These are phyloP conservation scores for Colletotrichum ledebouriae DNA, from an alignment of 2,329 filamentous ascomycete genomes.

Conservation along the genomic window DNA sequence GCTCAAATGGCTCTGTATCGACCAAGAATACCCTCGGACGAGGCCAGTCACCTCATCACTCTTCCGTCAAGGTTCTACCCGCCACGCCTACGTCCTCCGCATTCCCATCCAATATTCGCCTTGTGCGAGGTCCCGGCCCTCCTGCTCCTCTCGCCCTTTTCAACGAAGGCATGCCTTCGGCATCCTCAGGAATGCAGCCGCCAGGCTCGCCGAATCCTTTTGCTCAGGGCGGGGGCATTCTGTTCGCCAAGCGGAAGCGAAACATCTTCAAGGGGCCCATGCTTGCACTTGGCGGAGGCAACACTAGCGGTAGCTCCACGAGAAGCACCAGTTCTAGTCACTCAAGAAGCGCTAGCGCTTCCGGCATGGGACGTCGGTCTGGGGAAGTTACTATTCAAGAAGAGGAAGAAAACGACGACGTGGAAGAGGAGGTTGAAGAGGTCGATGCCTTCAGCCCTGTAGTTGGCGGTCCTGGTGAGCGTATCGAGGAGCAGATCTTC, in stretches of 20 bases:
- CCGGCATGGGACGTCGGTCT: constrained; percentile 74
- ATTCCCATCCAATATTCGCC: constrained; percentile 88
- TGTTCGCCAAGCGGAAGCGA: constrained; percentile 86
- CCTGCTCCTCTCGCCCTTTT: constrained; percentile 66
- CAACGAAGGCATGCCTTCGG: constrained; percentile 69
- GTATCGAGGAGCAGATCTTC: constrained; percentile 60
- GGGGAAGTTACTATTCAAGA: constrained; percentile 82
- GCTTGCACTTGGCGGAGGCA: constrained; percentile 65
- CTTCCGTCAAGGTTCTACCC: constrained; percentile 94
- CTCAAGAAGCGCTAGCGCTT: constrained; percentile 73
- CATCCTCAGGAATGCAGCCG: constrained; percentile 52
- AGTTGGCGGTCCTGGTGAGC: constrained; percentile 58
- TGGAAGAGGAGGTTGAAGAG: constrained; percentile 67
- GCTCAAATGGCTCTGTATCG: constrained; percentile 81
- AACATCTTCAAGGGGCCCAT: constrained; percentile 87
- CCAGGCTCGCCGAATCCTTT: constrained; percentile 71
- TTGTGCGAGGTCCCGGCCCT: constrained; percentile 75
- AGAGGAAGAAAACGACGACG: constrained; percentile 65
- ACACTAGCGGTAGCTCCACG: constrained; percentile 51
- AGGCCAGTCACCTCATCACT: constrained; percentile 85
- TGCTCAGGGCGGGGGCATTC: constrained; percentile 63
- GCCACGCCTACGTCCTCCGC: constrained; percentile 81
- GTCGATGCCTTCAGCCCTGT: constrained; percentile 71
- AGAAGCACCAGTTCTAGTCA: constrained; percentile 58
- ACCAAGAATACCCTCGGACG: constrained; percentile 74